Conservation (phyloP, 2,329 filamentous ascomycete species). For the Malbranchea cinnamomea region DNA sequence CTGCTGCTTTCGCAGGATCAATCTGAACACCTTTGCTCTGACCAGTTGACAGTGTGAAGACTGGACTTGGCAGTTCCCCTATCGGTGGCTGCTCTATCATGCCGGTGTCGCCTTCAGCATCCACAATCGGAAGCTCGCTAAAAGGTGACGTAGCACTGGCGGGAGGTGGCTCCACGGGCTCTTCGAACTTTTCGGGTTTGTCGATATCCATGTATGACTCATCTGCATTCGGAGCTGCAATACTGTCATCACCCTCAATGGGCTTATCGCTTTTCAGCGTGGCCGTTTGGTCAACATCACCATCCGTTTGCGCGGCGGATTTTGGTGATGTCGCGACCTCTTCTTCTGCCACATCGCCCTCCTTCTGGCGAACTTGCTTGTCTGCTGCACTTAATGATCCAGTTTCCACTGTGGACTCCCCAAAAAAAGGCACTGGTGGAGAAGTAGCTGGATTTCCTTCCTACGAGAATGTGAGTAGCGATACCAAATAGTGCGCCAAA, state of each 20-base stretch:
- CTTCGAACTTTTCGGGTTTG: slow-evolving; percentile 18
- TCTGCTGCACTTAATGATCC: too few species aligned
- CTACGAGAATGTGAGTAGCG: slow-evolving; percentile 12
- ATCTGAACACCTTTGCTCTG: slow-evolving; percentile 34
- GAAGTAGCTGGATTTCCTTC: slow-evolving; percentile 22
- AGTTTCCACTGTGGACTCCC: slow-evolving; percentile 25
- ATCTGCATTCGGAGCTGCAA: slow-evolving; percentile 17
- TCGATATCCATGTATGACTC: slow-evolving; percentile 28
- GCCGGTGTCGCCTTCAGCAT: slow-evolving; percentile 30
- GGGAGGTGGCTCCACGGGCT: slow-evolving; percentile 13
- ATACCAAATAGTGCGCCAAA: slow-evolving; percentile 3
- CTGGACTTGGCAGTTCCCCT: slow-evolving; percentile 17
- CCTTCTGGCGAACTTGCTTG: too few species aligned
- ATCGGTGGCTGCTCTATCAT: slow-evolving; percentile 17
- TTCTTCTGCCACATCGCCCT: slow-evolving; percentile 10
- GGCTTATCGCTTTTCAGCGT: slow-evolving; percentile 14
- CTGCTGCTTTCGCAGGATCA: slow-evolving; percentile 32
- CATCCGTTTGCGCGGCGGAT: slow-evolving; percentile 14
- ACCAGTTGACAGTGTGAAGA: slow-evolving; percentile 29
- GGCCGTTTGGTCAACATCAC: background rate
- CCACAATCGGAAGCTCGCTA: slow-evolving; percentile 18
- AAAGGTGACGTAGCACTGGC: slow-evolving; percentile 7
- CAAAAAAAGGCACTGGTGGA: slow-evolving; percentile 31
- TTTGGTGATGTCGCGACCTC: slow-evolving; percentile 15
- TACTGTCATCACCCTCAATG: slow-evolving; percentile 19